Conservation (phyloP, 2,329 filamentous ascomycete species). For the Penicillium olsonii region DNA sequence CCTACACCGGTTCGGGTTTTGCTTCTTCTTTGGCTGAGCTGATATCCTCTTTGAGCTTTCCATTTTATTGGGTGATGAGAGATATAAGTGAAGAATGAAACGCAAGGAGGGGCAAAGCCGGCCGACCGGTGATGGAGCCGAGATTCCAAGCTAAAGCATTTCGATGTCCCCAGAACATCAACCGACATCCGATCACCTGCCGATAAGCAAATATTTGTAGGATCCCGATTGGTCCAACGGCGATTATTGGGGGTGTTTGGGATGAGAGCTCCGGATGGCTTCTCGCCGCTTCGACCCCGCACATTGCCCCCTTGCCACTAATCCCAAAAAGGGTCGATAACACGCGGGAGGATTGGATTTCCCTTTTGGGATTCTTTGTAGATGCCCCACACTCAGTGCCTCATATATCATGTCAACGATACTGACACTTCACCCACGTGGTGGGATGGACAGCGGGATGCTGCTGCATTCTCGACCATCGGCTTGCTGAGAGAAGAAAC, state of each 20-base stretch:
- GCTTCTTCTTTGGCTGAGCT: conserved; percentile 16
- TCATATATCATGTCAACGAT: too few relatives aligned
- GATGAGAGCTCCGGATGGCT: neutral
- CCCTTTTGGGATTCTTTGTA: neutral
- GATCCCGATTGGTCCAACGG: neutral
- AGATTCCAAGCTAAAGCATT: neutral
- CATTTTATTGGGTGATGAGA: neutral
- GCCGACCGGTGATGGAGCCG: conserved; percentile 6
- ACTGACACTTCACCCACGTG: too few relatives aligned
- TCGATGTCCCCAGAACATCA: neutral
- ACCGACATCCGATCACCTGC: conserved; percentile 12
- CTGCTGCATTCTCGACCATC: too few relatives aligned
- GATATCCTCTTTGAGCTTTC: neutral
- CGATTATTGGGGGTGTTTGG: neutral
- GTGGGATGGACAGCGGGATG: too few relatives aligned
- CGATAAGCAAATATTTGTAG: neutral
- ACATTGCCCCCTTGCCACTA: neutral
- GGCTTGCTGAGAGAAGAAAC: too few relatives aligned
- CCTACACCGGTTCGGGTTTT: conserved; percentile 25
- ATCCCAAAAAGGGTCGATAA: neutral
- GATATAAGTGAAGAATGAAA: neutral
- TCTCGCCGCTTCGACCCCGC: neutral
- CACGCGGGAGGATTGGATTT: conserved; percentile 2
- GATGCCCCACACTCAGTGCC: too few relatives aligned
- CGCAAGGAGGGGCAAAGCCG: neutral